A percentile compares a stretch with the other conserved stretches of the same genome.
phyloP scores from a whole-genome alignment of 225 moss, liverwort and hornwort species.

The Ulota crispa region DNA sequence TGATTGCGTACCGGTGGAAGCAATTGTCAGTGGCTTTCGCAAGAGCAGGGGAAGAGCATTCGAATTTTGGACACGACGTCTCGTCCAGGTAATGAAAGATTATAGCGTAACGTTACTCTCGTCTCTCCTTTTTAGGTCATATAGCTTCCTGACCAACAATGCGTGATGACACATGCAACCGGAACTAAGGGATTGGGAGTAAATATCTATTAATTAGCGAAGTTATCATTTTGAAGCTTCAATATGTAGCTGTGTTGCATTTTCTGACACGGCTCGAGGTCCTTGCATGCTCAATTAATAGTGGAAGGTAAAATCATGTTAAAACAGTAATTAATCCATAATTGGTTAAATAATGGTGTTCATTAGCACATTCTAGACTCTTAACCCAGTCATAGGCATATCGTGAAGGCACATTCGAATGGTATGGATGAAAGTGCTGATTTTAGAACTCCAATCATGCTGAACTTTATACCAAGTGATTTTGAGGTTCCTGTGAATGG shows the following conservation, averaged over 20 bases:
- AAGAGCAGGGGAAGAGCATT: conserved; percentile 10
- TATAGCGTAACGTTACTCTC: conserved; percentile 10
- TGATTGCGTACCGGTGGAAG: conserved; percentile 34
- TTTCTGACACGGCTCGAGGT: neutral
- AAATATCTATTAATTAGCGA: conserved; percentile 16
- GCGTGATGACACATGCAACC: conserved; percentile 34
- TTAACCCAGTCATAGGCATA: too few relatives aligned
- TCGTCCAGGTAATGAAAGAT: conserved; percentile 44
- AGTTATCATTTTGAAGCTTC: neutral
- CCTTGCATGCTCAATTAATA: neutral
- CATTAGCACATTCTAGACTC: too few relatives aligned
- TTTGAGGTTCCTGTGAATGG: neutral
- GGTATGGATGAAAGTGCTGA: neutral
- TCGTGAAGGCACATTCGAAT: too few relatives aligned
- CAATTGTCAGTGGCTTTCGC: conserved; percentile 26
- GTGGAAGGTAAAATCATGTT: neutral
- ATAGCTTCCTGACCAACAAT: conserved; percentile 10
- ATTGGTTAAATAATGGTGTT: too few relatives aligned
- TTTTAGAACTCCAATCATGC: too few relatives aligned
- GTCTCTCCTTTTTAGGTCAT: conserved; percentile 11
- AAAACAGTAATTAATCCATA: too few relatives aligned
- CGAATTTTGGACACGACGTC: conserved; percentile 34
- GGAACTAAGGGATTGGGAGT: conserved; percentile 35
- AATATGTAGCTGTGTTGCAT: neutral
- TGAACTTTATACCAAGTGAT: neutral